Evolutionary conservation across 1,284 basidiomycete species (phyloP), one percentile per base, ranked within the genome.

Genomic region (Sanghuangporus weigelae): DNA sequence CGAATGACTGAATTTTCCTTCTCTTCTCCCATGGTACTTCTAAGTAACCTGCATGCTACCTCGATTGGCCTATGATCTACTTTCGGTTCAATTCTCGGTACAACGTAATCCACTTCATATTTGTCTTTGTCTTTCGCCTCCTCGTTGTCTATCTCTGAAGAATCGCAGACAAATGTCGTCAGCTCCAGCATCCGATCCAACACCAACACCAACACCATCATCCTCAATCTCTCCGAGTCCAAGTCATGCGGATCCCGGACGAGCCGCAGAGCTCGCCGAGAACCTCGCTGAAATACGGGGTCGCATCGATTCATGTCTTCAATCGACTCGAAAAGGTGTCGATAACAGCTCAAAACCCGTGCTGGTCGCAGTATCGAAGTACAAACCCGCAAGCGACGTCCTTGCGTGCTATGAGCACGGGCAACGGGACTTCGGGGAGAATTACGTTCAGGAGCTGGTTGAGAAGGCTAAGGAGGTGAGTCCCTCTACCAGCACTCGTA

Each of bases 371-470:
- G 95, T 99, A 16, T 98, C 95, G 6, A 99, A 99, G 76, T 86
- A 92, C 71, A 98, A 98, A 73, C 94, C 96, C 1, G 84, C 90
- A 1, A 86, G 88, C 5, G 95, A 98, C 74, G 87, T 98, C 63
- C 79, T 89, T 54, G 90, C 90, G 4, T 91, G 93, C 67, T 92
- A 91, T 71, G 82, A 92, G 64, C 78, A 79, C 14, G 92, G 89
- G 0, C 93, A 98, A 69, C 79, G 87, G 1, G 94, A 97, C 73
- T 99, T 98, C 73, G 96, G 97, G 11, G 96, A 99, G 77, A 99
- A 99, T 74, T 99, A 98, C 73, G 95, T 96, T 5, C 92, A 97
- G 69, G 96, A 98, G 73, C 76, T 99, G 67, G 88, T 88, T n/a
- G 93, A 95, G 54, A 99, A 97, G 72, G 90, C 93, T 0, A 78